Base-by-base conservation (phyloP, 2,329 filamentous ascomycete species). In the Ceratocystis smalleyi region DNA sequence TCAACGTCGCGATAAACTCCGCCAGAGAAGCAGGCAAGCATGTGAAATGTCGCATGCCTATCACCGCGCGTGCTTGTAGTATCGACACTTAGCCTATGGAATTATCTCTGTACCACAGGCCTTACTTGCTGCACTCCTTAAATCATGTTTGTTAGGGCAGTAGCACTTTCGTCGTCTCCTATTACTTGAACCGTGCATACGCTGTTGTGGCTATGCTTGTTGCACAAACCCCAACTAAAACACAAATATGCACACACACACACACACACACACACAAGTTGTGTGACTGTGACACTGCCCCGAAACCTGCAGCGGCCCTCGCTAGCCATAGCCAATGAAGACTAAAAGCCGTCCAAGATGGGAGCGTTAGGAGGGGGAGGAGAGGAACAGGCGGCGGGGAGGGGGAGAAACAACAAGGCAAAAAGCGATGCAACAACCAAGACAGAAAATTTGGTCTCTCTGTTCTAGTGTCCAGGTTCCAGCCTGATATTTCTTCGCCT, bases 291-390 rank as follows among this genome's bases (percentile, higher is more conserved):
- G 22, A 22, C 62, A 49, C 54, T 27, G 27, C 59, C 27, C 62
- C 62, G 54, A 64, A 64, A 64, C 54, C 54, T 64, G 54, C 51
- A 64, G 62, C 22, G 54, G 45, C 54, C 59, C 35, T 64, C 62
- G 62, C 62, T 64, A 30, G 51, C 43, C 24, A 19, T 24, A 45
- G 40, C 62, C 62, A 64, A 59, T 59, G 24, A 64, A 19, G 47
- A 32, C 27, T 17, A 19, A 35, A 57, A 15, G 22, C 15, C 54
- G 5, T 5, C 8, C 5, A 32, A 15, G 5, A 35, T 57, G 3
- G n/a, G 24, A 40, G 27, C 12, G 17, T n/a, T 30, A 17, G 51
- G 17, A 4, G 51, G 24, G 27, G 5, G 30, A n/a, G 27, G 15
- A 35, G 54, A 17, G 27, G 24, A 24, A 49, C 8, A 49, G 22